Base-by-base conservation (phyloP, 192 early-diverging fungal species). In the Coemansia sp. region DNA sequence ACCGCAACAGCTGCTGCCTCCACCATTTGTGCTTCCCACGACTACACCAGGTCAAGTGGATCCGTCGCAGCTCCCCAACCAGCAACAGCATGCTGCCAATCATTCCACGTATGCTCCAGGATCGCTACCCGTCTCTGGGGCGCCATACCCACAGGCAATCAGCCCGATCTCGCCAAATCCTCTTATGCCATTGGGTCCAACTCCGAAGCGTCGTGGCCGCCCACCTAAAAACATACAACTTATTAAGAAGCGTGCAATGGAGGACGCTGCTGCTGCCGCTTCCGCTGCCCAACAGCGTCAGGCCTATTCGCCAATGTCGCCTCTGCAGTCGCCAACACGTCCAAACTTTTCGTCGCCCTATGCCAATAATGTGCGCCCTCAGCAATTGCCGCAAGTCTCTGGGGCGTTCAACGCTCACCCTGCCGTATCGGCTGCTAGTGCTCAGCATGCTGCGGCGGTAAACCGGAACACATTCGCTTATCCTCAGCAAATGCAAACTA, bases 171-270 rank as follows among this genome's bases (percentile, higher is more conserved):
- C 58, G 7, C 18, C 55, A 16, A 57, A 65, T 24, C 26, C 61
- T 44, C 53, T 56, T 3, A 7, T 64, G 14, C 54, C 26, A 32
- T 32, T 32, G 28, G 31, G 31, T 5, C 62, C 51, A 25, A 25
- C 67, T 31, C 78, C 72, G n/a, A 67, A 51, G 50, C 64, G 71
- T 8, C 77, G 77, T 28, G 77, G 77, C 0, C 68, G 77, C 12
- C 77, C 77, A 21, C 77, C 77, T 31, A 80, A 80, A 62, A 80
- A 80, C 54, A 71, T 74, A 68, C 68, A 74, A 65, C 71, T 80
- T 16, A 80, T 80, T 27, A 56, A 74, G 54, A 64, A 73, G 64
- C 77, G 71, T 10, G 77, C 71, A 5, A 67, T 64, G 60, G 77
- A 80, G 55, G 71, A 73, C 47, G 77, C 77, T 2, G 71, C 71